Base-by-base conservation (phyloP, 768 basidiomycete genomes). In the Lentinus brumalis region DNA sequence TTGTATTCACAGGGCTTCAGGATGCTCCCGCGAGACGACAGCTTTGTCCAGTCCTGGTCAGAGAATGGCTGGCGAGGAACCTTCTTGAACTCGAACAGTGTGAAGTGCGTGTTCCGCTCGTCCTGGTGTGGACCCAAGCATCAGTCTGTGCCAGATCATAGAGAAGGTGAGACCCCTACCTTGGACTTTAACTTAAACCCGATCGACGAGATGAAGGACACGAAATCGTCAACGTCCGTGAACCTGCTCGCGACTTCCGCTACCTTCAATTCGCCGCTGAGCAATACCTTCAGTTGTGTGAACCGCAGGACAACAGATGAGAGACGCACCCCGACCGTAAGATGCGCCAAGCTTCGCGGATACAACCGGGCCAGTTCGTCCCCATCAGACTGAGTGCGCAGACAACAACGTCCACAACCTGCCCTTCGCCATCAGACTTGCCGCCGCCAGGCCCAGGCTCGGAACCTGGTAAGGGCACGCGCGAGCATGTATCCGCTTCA, bases 351-450 rank as follows among this genome's bases (percentile, higher is more conserved):
- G 92, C 90, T 73, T 99, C 96, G 30, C 89, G 81, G 30, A 98
- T 82, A 67, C 93, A 93, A 47, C 81, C 81, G n/a, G 92, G 83
- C 97, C 97, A 99, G 71, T 99, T 98, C 15, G 87, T 91, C 35
- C 92, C 91, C 97, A 99, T 99, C 63, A 99, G 79, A 69, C 96
- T 98, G 65, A 99, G 81, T 26, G 96, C 92, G 71, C 94, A 98
- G 26, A 98, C 88, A 7, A 86, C 94, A 6, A 94, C 87, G 71
- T 99, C 96, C 2, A 94, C 92, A 3, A 98, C 73, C 64, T 92
- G 88, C 0, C 86, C 93, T 53, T 83, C 81, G 31, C 83, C 86
- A 39, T 77, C 73, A 15, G 18, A 15, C 15, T 31, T 38, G 30
- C 29, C 77, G 77, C 62, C 67, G 65, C 7, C 12, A 29, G 40